Base-by-base conservation (phyloP, 2,329 filamentous ascomycete species). In the Pestalotiopsis sp. region DNA sequence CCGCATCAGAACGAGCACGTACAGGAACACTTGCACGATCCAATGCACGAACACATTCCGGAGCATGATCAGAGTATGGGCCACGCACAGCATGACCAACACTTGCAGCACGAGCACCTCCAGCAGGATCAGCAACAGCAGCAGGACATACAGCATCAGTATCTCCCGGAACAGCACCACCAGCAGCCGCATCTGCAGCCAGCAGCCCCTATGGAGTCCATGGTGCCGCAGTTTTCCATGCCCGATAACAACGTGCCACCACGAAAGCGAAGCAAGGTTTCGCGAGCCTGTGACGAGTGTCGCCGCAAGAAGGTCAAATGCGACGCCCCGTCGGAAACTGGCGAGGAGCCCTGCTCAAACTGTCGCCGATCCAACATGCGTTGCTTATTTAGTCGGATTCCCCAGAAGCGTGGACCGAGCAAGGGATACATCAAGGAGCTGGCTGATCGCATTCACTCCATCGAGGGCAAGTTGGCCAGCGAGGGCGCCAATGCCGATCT, bases 381-480 rank as follows among this genome's bases (percentile, higher is more conserved):
- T 25, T 97, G 94, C 80, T 87, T 94, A 23, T 97, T 97, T 77
- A 97, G 93, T 79, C 88, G 94, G 64, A 91, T 96, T 66, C 94
- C 93, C 1, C 93, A 96, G 85, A 97, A 96, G 80, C 87, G 93
- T 70, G 94, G 94, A 1, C 94, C 94, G 2, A 96, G 92, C 77
- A 97, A 97, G 87, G 94, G 94, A 86, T 97, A 97, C 75, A 97
- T 97, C 78, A 97, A 97, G 78, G 94, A 97, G 79, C 87, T 97
- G 25, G 93, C 94, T 27, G 94, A 97, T 76, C 87, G 94, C 31
- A 90, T 97, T 69, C 90, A 95, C 74, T 91, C 88, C 58, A 91
- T 97, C 60, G 94, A 97, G 77, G 92, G 91, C 72, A 92, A 93
- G 76, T 89, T 96, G 68, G 87, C 86, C 55, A 84, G 82, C 9